Evolutionary conservation across 2,329 filamentous ascomycete species (phyloP), one percentile per base, ranked within the genome.

Genomic region (Pyrenophora teres): DNA sequence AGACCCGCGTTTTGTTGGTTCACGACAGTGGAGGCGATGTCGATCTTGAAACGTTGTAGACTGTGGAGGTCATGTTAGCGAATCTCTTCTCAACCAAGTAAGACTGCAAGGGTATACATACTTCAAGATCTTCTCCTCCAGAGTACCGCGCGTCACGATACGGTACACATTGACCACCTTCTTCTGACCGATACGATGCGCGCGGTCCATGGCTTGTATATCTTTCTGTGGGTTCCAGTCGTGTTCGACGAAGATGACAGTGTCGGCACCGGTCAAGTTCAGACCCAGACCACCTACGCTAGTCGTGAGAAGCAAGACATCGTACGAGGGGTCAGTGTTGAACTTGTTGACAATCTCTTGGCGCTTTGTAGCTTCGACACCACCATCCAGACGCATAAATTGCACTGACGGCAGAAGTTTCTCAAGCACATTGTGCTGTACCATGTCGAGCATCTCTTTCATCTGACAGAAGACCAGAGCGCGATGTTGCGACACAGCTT

Each of bases 391-490:
- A n/a, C 95, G 89, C 51, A 97, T 84, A 70, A 88, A 97, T 32
- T 95, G 94, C 5, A 97, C 92, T 0, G 88, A 89, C 1, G 94
- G 94, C n/a, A 99, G 82, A 76, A 97, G 82, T 67, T 89, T 88
- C 73, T 90, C 91, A 33, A 99, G 78, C 1, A 99, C 94, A 51
- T 93, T 92, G 65, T 89, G 91, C 71, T 97, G 92, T 2, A 99
- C 95, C 85, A 99, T 97, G 74, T 99, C 94, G 19, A 99, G 82
- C 95, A 99, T 99, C 74, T 99, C 94, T 77, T 99, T 99, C 91
- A 99, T 97, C 73, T 99, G 94, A 68, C 94, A 99, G 81, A 99
- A 99, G 62, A 99, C 89, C 23, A 99, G 84, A 0, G 94, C 95
- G 38, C 94, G 90, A 71, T 99, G 94, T 25, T 93, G 94, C 56